phyloP scores from a whole-genome alignment of 2,329 filamentous ascomycete genomes.

The Lizonia empirigonia region DNA sequence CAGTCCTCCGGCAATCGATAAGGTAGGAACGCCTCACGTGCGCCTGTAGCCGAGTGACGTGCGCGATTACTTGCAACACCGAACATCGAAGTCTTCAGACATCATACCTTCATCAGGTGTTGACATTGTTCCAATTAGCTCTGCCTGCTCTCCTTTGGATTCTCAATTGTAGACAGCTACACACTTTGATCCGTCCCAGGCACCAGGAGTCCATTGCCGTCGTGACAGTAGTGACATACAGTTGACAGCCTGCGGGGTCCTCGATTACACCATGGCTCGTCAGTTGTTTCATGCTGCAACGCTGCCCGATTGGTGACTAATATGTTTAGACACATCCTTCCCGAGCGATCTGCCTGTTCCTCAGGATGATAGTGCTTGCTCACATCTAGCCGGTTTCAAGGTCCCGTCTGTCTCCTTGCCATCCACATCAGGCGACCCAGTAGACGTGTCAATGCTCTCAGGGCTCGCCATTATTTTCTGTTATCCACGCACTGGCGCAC shows the following conservation, averaged over 20 bases:
- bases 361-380: slow-evolving; percentile 49
- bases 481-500: slow-evolving; percentile 51
- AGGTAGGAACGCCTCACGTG: slow-evolving; percentile 8
- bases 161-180: background rate
- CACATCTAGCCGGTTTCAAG: slow-evolving; percentile 40
- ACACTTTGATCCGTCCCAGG: background rate
- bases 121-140: background rate
- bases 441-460: slow-evolving; percentile 43
- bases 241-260: slow-evolving; percentile 3
- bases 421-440: slow-evolving; percentile 37
- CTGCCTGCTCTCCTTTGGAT: background rate
- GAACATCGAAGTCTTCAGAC: slow-evolving; percentile 4
- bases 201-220: background rate
- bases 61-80: background rate
- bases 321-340: slow-evolving; percentile 31
- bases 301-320: slow-evolving; percentile 18
- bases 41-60: slow-evolving; percentile 12
- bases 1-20: slow-evolving; percentile 13
- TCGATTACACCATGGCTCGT: slow-evolving; percentile 25
- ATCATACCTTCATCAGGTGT: background rate
- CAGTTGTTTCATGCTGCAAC: slow-evolving; percentile 15
- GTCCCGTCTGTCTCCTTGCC: slow-evolving; percentile 42
- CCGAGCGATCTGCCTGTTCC: slow-evolving; percentile 47
- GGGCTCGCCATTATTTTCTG: slow-evolving; percentile 51
- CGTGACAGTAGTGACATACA: slow-evolving; percentile 14